Evolutionary conservation across 2,329 filamentous ascomycete genomes (phyloP).

Genomic region (Talaromyces sp.): DNA sequence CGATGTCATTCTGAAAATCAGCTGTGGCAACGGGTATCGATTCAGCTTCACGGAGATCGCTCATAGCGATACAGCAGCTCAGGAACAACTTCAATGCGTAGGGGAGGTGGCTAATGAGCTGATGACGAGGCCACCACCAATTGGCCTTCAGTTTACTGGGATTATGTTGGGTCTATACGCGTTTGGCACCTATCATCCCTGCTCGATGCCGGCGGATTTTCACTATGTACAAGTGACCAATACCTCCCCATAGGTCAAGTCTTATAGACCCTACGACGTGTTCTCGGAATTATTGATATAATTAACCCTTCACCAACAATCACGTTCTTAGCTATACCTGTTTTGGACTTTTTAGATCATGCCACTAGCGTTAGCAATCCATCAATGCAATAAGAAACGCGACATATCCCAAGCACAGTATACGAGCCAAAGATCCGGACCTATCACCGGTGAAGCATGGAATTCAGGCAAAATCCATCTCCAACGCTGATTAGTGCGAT

Average conservation of each 20-base stretch:
- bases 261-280: not conserved
- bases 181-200: conserved; percentile 41
- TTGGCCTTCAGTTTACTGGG: conserved; percentile 44
- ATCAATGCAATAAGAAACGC: not conserved
- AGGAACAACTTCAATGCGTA: conserved; percentile 24
- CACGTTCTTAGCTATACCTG: not conserved
- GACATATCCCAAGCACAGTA: not conserved
- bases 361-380: not conserved
- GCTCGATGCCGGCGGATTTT: conserved; percentile 41
- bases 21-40: conserved; percentile 29
- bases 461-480: not conserved
- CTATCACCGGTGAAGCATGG: not conserved
- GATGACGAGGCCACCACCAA: conserved; percentile 36
- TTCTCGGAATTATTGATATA: not conserved
- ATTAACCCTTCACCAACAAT: not conserved
- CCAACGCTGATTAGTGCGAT: not conserved
- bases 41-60: conserved; percentile 25
- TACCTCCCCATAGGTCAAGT: not conserved
- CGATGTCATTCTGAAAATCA: not conserved
- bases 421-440: not conserved
- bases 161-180: conserved; percentile 48
- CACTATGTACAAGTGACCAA: conserved; percentile 27
- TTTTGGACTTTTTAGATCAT: not conserved
- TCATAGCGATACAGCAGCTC: not conserved
- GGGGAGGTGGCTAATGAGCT: conserved; percentile 29